Evolutionary conservation across 2,329 filamentous ascomycete species (phyloP).

Genomic region (Fusarium sp.): DNA sequence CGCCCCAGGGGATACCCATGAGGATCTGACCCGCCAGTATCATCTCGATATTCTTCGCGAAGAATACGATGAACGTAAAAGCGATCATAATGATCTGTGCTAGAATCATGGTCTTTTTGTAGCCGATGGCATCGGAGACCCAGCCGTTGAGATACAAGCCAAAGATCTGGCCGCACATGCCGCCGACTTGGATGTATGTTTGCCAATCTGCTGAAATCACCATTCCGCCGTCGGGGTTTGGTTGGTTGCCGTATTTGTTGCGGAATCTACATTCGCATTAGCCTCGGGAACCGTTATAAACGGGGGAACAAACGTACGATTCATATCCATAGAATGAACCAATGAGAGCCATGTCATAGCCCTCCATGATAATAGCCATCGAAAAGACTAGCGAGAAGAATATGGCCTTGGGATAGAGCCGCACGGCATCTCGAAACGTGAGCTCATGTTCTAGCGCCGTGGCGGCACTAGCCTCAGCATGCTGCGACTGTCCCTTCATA

Average conservation of each 20-base stretch:
- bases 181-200: slow-evolving; percentile 53
- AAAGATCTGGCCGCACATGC: slow-evolving; percentile 69
- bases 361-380: slow-evolving; percentile 56
- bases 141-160: slow-evolving; percentile 71
- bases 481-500: neutral
- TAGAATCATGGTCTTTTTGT: slow-evolving; percentile 67
- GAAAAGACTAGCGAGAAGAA: slow-evolving; percentile 57
- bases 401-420: slow-evolving; percentile 56
- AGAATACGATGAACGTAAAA: slow-evolving; percentile 71
- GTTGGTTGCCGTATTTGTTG: slow-evolving; percentile 58
- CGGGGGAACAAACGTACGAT: slow-evolving; percentile 18
- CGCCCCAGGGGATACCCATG: slow-evolving; percentile 66
- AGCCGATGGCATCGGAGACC: slow-evolving; percentile 69
- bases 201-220: slow-evolving; percentile 43
- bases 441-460: slow-evolving; percentile 55
- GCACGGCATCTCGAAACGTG: slow-evolving; percentile 51
- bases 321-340: slow-evolving; percentile 56
- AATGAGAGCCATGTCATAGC: slow-evolving; percentile 56
- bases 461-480: slow-evolving; percentile 49
- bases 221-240: slow-evolving; percentile 28
- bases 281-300: neutral
- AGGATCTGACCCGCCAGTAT: slow-evolving; percentile 68
- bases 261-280: slow-evolving; percentile 50
- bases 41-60: slow-evolving; percentile 63
- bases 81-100: slow-evolving; percentile 61